phyloP scores from a whole-genome alignment of 2,329 filamentous ascomycete species.

The Bisporella sp. region DNA sequence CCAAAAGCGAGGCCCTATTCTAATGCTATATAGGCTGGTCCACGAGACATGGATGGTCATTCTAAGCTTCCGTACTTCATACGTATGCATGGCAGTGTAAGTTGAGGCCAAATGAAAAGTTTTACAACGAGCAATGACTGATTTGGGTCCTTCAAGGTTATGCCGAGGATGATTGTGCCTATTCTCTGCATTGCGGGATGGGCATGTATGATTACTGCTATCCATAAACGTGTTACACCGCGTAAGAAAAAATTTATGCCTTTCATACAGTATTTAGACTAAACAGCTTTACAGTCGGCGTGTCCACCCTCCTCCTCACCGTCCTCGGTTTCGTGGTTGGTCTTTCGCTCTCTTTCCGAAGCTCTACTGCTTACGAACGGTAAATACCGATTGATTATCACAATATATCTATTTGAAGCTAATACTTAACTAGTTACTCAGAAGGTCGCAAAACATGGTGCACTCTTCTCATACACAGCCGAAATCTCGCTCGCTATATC shows the following conservation, averaged over 20 bases:
- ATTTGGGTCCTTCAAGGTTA: too few species aligned
- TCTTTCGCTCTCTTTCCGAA: conserved; percentile 71
- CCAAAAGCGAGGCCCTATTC: too few species aligned
- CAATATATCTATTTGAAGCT: too few species aligned
- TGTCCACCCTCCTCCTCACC: conserved; percentile 64
- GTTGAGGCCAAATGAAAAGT: conserved; percentile 22
- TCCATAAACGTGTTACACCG: conserved; percentile 13
- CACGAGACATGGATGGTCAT: conserved; percentile 63
- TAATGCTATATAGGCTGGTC: conserved; percentile 34
- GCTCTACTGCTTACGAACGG: conserved; percentile 70
- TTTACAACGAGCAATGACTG: too few species aligned
- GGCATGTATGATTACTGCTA: conserved; percentile 40
- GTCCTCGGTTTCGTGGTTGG: conserved; percentile 77
- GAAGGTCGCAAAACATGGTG: conserved; percentile 60
- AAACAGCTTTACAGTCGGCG: conserved; percentile 33
- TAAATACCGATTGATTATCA: too few species aligned
- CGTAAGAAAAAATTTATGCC: conserved; percentile 30
- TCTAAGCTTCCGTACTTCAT: conserved; percentile 75
- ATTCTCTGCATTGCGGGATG: conserved; percentile 54
- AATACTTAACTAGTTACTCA: conserved; percentile 33
- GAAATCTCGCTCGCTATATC: conserved; percentile 68
- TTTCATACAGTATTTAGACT: not conserved
- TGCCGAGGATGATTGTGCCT: conserved; percentile 65
- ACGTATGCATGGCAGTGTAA: conserved; percentile 67
- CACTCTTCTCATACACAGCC: conserved; percentile 50